phyloP scores from a whole-genome alignment of 768 basidiomycete species.

The Lyophyllum shimeji region DNA sequence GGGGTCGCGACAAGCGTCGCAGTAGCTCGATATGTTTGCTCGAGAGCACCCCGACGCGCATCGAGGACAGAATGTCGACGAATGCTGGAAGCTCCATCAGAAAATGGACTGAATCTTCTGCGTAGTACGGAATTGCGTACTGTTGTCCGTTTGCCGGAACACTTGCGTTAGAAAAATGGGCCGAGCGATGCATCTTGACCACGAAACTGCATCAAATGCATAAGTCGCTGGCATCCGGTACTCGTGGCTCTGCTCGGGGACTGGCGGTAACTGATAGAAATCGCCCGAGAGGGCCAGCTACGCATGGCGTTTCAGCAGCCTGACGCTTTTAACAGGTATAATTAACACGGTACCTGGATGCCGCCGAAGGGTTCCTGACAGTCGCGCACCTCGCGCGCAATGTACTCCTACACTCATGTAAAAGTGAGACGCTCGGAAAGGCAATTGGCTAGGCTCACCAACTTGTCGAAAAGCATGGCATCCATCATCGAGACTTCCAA shows the following conservation, averaged over 20 bases:
- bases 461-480: conserved; percentile 65
- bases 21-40: conserved; percentile 55
- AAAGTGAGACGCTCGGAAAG: conserved; percentile 29
- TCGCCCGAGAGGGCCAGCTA: conserved; percentile 76
- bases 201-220: conserved; percentile 65
- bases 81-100: conserved; percentile 48
- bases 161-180: conserved; percentile 56
- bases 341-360: conserved; percentile 47
- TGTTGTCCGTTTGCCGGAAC: conserved; percentile 68
- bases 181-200: conserved; percentile 53
- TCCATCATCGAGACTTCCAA: conserved; percentile 73
- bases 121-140: conserved; percentile 23
- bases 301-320: neutral
- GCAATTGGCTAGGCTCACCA: conserved; percentile 39
- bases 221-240: conserved; percentile 49
- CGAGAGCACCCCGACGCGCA: conserved; percentile 71
- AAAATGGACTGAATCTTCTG: too few relatives aligned
- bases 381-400: conserved; percentile 41
- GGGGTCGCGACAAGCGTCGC: conserved; percentile 51
- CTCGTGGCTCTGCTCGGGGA: conserved; percentile 40
- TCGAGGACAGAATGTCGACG: conserved; percentile 83
- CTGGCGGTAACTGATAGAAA: conserved; percentile 81
- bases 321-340: neutral
- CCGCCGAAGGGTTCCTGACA: conserved; percentile 58
- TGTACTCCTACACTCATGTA: conserved; percentile 32